Base-by-base conservation (phyloP, 2,329 filamentous ascomycete genomes). In the Trichophyton rubrum region DNA sequence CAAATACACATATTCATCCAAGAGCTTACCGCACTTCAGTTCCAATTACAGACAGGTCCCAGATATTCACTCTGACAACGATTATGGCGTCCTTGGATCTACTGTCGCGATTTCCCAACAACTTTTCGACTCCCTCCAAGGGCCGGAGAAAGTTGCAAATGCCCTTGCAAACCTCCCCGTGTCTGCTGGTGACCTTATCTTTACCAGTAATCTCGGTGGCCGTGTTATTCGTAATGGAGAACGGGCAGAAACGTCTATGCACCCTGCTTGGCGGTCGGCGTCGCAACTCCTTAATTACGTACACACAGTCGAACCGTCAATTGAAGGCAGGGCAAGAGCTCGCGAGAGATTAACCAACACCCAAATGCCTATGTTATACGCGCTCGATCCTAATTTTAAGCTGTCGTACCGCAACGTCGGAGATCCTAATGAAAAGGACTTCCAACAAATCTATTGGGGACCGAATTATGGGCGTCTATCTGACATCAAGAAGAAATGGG, bases 1-100 rank as follows among this genome's bases (percentile, higher is more conserved):
- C 75, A 80, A 70, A 80, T 81, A 53, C 47, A 3, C 33, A 17
- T 69, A 77, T 77, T 70, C 77, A 78, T 60, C 13, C 1, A 17
- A 56, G 11, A 35, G 20, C 20, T 40, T 60, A n/a, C 45, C 30
- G 17, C 20, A 61, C 3, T 41, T 43, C 30, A 59, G 55, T 38
- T 53, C 45, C 13, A 58, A 61, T 13, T 56, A 58, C 47, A 41
- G 41, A 13, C 40, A 47, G 17, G 53, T 24, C 15, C 62, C 57
- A 17, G 27, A 61, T 51, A 35, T 68, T 3, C 67, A 70, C 60
- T 65, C 68, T 1, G 68, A 66, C 24, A 53, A 53, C n/a, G 68
- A 67, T 17, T 67, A 62, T 13, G 58, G 60, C 4, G 59, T 62
- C 9, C 17, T 60, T 11, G 24, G 24, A 27, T 35, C 41, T 17